These are phyloP conservation scores for Elaphomyces granulatus DNA, from an alignment of 495 filamentous ascomycete species.

Conservation along the genomic window DNA sequence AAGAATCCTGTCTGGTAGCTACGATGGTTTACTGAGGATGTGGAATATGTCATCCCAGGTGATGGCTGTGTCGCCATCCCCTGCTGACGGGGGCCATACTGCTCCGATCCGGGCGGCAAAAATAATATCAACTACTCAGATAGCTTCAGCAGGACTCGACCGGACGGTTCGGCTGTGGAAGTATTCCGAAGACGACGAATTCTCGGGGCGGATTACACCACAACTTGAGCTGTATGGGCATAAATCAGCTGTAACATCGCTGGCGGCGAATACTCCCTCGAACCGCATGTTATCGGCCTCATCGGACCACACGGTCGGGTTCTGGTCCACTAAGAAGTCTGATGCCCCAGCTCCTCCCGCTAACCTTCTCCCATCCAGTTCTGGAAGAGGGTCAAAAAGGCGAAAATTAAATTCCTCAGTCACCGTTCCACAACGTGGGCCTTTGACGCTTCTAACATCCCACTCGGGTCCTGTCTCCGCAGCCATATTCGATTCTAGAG, in stretches of 20 bases:
- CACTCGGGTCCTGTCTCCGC: constrained; percentile 61
- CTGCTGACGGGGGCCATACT: constrained; percentile 53
- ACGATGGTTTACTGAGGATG: constrained; percentile 73
- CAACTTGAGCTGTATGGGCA: constrained; percentile 81
- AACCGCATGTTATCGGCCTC: constrained; percentile 72
- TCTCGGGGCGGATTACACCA: constrained; percentile 51
- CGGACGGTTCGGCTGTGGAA: constrained; percentile 77
- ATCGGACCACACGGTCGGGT: constrained; percentile 59
- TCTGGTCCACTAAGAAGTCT: constrained; percentile 69
- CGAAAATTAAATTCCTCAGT: constrained; percentile 56
- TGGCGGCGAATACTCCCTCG: constrained; percentile 63
- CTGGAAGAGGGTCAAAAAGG: constrained; percentile 50
- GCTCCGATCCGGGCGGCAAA: constrained; percentile 64
- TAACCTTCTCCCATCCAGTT: constrained; percentile 45
- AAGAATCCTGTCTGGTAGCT: constrained; percentile 74
- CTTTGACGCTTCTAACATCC: constrained; percentile 53
- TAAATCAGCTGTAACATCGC: constrained; percentile 52
- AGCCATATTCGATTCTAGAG: constrained; percentile 67
- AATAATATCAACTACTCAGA: constrained; percentile 58
- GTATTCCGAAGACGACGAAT: constrained; percentile 50
- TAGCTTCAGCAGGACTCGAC: constrained; percentile 73
- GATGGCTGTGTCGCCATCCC: constrained; percentile 51
- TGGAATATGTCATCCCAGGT: constrained; percentile 79
- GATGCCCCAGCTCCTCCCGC: constrained; percentile 56
- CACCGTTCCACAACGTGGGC: constrained; percentile 56